A percentile compares a stretch with the other conserved stretches of the same genome.
Conservation (phyloP, 345 rosid species). For the Salix viminalis region DNA sequence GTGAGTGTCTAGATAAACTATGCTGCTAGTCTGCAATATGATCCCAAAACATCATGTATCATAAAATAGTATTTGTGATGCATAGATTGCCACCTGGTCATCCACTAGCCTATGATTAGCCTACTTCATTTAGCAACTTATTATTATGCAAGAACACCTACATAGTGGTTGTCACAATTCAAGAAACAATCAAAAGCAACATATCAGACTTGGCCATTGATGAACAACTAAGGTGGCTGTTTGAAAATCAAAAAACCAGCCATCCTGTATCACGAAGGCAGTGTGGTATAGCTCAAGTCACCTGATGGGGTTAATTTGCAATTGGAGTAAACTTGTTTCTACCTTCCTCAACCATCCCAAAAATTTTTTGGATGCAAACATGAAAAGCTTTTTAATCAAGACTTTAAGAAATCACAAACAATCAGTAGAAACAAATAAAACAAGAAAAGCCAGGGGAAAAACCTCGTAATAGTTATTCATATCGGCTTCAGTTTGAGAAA, state of each 20-base stretch:
- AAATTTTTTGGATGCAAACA: not conserved
- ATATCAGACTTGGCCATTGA: not conserved
- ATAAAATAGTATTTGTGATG: not conserved
- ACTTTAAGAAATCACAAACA: not conserved
- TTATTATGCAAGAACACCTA: not conserved
- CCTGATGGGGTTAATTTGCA: not conserved
- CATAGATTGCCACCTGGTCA: not conserved
- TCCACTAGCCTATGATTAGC: not conserved
- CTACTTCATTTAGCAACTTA: not conserved
- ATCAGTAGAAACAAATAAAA: not conserved
- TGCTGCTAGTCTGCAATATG: not conserved
- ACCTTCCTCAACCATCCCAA: not conserved
- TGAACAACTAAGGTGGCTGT: not conserved
- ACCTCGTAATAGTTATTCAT: conserved; percentile 89
- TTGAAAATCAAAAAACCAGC: not conserved
- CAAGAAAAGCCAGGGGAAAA: conserved; percentile 14
- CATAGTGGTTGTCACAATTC: not conserved
- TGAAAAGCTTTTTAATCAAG: not conserved
- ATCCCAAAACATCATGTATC: not conserved
- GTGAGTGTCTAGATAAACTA: not conserved
- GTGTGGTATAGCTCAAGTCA: not conserved
- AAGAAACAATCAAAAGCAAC: not conserved
- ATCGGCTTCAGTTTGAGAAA: conserved; percentile 76
- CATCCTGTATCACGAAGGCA: not conserved
- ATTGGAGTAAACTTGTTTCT: not conserved